Evolutionary conservation across 2,329 filamentous ascomycete genomes (phyloP).

Genomic region (Cordyceps farinosa): DNA sequence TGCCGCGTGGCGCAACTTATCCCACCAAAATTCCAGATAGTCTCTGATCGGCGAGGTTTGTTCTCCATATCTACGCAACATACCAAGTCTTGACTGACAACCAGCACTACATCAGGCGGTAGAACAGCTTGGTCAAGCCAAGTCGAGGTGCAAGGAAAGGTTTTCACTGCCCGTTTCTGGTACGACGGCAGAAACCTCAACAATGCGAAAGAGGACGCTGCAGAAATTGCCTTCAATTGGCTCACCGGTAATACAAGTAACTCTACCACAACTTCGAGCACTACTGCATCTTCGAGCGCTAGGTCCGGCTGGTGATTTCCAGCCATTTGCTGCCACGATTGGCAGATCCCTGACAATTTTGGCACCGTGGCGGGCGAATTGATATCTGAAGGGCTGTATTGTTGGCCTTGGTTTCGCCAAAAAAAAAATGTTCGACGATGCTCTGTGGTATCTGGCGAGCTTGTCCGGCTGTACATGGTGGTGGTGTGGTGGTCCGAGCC

Average conservation of each 20-base stretch:
- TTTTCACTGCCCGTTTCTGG: conserved; percentile 75
- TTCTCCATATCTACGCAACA: background rate
- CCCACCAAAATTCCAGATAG: conserved; percentile 58
- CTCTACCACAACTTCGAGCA: background rate
- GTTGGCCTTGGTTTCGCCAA: background rate
- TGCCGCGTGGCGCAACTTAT: conserved; percentile 49
- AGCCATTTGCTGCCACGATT: background rate
- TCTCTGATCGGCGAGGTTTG: conserved; percentile 67
- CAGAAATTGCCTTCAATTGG: conserved; percentile 69
- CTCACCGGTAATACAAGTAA: conserved; percentile 33
- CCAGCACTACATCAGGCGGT: conserved; percentile 55
- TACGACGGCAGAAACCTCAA: conserved; percentile 86
- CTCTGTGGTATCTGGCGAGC: background rate
- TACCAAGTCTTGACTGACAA: conserved; percentile 18
- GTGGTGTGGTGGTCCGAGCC: background rate
- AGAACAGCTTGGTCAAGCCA: conserved; percentile 87
- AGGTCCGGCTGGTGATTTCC: background rate
- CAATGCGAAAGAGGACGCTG: conserved; percentile 89
- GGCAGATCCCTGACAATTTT: background rate
- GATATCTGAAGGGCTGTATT: background rate
- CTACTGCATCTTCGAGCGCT: background rate
- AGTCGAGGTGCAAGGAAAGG: conserved; percentile 66
- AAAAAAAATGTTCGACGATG: background rate
- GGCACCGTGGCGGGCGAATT: background rate
- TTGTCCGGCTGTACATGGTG: background rate